Percentiles rank a stretch among this genome's conserved stretches.
These are phyloP conservation scores for Pseudocercospora vitis DNA, from an alignment of 2,329 filamentous ascomycete genomes.

Conservation along the genomic window DNA sequence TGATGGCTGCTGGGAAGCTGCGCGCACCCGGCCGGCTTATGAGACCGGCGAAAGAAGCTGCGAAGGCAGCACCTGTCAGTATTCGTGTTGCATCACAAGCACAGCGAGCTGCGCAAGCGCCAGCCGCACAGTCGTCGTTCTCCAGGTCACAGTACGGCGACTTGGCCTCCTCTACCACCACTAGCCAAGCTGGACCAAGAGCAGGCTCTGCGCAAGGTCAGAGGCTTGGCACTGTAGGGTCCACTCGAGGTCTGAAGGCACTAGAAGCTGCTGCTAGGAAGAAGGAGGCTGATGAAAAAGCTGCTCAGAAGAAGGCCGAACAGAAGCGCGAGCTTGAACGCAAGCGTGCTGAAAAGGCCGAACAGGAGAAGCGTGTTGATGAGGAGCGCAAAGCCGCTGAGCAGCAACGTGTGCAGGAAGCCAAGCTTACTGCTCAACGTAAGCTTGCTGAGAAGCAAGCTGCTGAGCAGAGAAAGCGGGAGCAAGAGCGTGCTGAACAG, in stretches of 20 bases:
- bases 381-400: conserved; percentile 43
- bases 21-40: conserved; percentile 37
- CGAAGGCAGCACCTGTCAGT: conserved; percentile 70
- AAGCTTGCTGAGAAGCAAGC: conserved; percentile 52
- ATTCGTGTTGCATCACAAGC: conserved; percentile 62
- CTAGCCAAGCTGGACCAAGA: conserved; percentile 63
- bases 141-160: conserved; percentile 27
- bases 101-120: conserved; percentile 37
- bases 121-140: conserved; percentile 23
- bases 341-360: conserved; percentile 69
- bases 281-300: conserved; percentile 80
- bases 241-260: conserved; percentile 51
- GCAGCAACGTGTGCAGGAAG: conserved; percentile 40
- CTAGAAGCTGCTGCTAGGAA: conserved; percentile 75
- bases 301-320: conserved; percentile 74
- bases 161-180: conserved; percentile 40
- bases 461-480: conserved; percentile 38
- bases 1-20: conserved; percentile 42
- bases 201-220: conserved; percentile 61
- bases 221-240: conserved; percentile 42
- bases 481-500: conserved; percentile 42
- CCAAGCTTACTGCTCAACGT: conserved; percentile 40
- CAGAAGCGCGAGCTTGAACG: conserved; percentile 79
- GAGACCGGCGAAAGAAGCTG: conserved; percentile 49
- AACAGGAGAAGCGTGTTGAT: conserved; percentile 51